Conservation (phyloP, 495 filamentous ascomycete genomes). For the Hypoxylon subgilvum region DNA sequence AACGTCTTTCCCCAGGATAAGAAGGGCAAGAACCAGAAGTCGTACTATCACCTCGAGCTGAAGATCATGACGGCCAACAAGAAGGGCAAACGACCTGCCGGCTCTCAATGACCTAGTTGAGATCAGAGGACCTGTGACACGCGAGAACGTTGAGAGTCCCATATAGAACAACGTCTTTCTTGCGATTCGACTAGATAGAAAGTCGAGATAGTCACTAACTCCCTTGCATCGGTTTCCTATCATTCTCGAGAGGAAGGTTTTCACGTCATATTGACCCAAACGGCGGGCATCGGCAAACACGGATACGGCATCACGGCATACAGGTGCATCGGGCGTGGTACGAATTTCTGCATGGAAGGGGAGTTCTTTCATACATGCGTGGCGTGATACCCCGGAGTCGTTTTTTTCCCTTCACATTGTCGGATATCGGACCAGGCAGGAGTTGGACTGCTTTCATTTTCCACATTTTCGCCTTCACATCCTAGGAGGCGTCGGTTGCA, state of each 20-base stretch:
- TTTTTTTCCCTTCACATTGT: not conserved
- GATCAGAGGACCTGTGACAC: no score
- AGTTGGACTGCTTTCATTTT: no score
- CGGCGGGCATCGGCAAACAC: slow-evolving; percentile 1
- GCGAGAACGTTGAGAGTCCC: no score
- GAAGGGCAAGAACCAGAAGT: slow-evolving; percentile 47
- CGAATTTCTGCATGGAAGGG: slow-evolving; percentile 30
- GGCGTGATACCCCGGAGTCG: slow-evolving; percentile 29
- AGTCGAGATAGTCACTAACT: not conserved
- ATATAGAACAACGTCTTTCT: not conserved
- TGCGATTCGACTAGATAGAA: not conserved
- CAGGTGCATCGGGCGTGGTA: slow-evolving; percentile 1
- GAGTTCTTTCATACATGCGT: slow-evolving; percentile 32
- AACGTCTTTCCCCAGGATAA: slow-evolving; percentile 60
- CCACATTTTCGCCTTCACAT: no score
- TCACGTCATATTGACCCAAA: not conserved
- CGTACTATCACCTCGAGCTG: slow-evolving; percentile 64
- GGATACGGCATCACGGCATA: slow-evolving; percentile 18
- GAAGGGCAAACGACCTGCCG: slow-evolving; percentile 50
- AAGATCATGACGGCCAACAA: slow-evolving; percentile 62
- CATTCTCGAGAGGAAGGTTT: slow-evolving; percentile 1
- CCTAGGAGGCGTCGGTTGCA: no score
- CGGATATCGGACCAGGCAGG: no score
- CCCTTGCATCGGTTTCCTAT: not conserved
- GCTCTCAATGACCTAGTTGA: slow-evolving; percentile 5